Evolutionary conservation across 768 basidiomycete genomes (phyloP), one percentile per base, ranked within the genome.

Genomic region (Leccinum variicolor): DNA sequence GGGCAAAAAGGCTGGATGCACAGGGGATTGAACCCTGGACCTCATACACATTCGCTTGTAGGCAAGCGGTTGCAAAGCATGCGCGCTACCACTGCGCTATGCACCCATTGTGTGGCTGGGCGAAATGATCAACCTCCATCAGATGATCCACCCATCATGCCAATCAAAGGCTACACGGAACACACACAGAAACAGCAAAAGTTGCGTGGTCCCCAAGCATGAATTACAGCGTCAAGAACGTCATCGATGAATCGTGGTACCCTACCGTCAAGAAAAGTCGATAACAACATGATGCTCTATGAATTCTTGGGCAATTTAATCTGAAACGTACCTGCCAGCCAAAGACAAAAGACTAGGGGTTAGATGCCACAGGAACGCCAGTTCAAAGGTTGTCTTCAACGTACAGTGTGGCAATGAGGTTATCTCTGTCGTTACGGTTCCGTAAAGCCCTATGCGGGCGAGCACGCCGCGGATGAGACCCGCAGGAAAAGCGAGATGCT

Each of bases 381-480:
- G 39, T 45, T 51, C 60, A 15, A 46, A 10, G 8, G 21, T 21
- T 5, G 8, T 17, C n/a, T 19, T 43, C 63, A 28, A 64, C 81
- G 36, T 72, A 94, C 94, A 96, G 79, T 95, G 93, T 19, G 94
- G 95, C 66, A 94, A 72, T 1, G 84, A 81, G 2, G 81, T 84
- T 7, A 92, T 84, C 68, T 98, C 94, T 4, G 92, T 85, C 1
- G 81, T 76, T 0, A 98, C 90, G 3, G 82, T 84, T 19, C 82
- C 85, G 41, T 87, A 81, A 58, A 87, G 82, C 11, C 94, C 95
- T 25, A 98, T 74, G 54, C 94, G 79, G 13, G 81, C 75, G 2
- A 98, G 80, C 2, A 92, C 86, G 19, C 94, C 94, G 54, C 86
- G 85, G 45, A 98, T 86, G 50, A 96, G 81, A 11, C 94, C 94